These are phyloP conservation scores for Pseudocercospora macadamiae DNA, from an alignment of 2,329 filamentous ascomycete species.

Conservation along the genomic window DNA sequence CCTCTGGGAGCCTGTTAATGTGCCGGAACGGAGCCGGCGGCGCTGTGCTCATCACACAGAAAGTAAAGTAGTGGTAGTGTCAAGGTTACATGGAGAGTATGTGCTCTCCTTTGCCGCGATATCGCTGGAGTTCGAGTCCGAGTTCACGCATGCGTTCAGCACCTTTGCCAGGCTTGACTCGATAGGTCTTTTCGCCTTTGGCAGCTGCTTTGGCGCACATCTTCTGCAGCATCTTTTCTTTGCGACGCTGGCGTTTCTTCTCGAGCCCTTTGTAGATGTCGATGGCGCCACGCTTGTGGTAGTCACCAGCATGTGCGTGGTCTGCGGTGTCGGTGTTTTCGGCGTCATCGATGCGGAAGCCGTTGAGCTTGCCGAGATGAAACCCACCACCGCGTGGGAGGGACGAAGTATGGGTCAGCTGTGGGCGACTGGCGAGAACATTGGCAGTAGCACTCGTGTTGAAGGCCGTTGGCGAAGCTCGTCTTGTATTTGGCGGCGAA, in stretches of 20 bases:
- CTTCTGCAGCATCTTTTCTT: slow-evolving; percentile 89
- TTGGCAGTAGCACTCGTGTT: slow-evolving; percentile 53
- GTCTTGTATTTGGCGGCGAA: slow-evolving; percentile 69
- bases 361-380: slow-evolving; percentile 42
- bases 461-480: slow-evolving; percentile 43
- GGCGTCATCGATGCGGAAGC: slow-evolving; percentile 42
- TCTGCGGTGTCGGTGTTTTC: slow-evolving; percentile 38
- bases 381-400: slow-evolving; percentile 77
- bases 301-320: slow-evolving; percentile 45
- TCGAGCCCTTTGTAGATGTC: slow-evolving; percentile 97
- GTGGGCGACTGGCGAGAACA: slow-evolving; percentile 63
- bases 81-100: slow-evolving; percentile 47
- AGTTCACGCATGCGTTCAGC: slow-evolving; percentile 92
- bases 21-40: slow-evolving; percentile 26
- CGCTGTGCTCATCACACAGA: slow-evolving; percentile 30
- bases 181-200: slow-evolving; percentile 61
- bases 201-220: slow-evolving; percentile 81
- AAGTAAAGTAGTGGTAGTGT: slow-evolving; percentile 12
- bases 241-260: slow-evolving; percentile 87
- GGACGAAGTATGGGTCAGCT: slow-evolving; percentile 78
- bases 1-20: slow-evolving; percentile 10
- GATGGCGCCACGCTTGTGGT: slow-evolving; percentile 86
- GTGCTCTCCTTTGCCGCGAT: slow-evolving; percentile 64
- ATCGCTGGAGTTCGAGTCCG: slow-evolving; percentile 84
- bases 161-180: slow-evolving; percentile 79